These are phyloP conservation scores for Penicillium turbatum DNA, from an alignment of 495 filamentous ascomycete genomes.

Conservation along the genomic window DNA sequence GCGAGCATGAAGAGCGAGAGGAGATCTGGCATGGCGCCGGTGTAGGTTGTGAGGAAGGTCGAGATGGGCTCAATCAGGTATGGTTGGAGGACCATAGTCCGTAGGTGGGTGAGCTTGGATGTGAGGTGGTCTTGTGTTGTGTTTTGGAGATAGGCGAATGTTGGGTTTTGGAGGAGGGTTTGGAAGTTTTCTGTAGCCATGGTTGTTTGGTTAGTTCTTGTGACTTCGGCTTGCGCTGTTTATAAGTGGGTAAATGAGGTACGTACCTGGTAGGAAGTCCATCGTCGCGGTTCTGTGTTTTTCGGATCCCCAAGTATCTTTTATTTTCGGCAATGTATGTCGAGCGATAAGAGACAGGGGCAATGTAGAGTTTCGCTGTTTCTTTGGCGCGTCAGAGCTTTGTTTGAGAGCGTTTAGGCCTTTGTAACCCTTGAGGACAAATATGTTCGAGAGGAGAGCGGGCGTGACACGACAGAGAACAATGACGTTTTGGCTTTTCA, in stretches of 20 bases:
- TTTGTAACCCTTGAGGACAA: background rate
- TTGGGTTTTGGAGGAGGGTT: slow-evolving; percentile 27
- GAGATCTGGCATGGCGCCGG: slow-evolving; percentile 54
- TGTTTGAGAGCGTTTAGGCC: background rate
- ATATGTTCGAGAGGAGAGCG: background rate
- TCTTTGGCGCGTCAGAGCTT: background rate
- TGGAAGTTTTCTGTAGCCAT: slow-evolving; percentile 20
- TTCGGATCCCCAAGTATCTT: background rate
- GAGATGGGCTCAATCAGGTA: slow-evolving; percentile 42
- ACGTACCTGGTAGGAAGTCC: slow-evolving; percentile 25
- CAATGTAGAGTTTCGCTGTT: background rate
- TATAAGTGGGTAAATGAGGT: background rate
- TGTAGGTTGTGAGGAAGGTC: slow-evolving; percentile 45
- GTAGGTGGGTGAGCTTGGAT: slow-evolving; percentile 32
- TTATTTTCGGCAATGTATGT: background rate
- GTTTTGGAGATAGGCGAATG: slow-evolving; percentile 16
- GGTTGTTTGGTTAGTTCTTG: slow-evolving; percentile 1
- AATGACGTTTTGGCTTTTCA: background rate
- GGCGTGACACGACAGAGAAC: background rate
- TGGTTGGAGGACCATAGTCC: slow-evolving; percentile 36
- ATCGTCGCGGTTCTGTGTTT: slow-evolving; percentile 5
- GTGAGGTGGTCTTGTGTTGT: slow-evolving; percentile 21
- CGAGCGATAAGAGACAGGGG: background rate
- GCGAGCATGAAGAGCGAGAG: slow-evolving; percentile 54
- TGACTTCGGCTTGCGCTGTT: background rate